Evolutionary conservation across 306 rosid genomes (phyloP).

Genomic region (Luffa acutangula): DNA sequence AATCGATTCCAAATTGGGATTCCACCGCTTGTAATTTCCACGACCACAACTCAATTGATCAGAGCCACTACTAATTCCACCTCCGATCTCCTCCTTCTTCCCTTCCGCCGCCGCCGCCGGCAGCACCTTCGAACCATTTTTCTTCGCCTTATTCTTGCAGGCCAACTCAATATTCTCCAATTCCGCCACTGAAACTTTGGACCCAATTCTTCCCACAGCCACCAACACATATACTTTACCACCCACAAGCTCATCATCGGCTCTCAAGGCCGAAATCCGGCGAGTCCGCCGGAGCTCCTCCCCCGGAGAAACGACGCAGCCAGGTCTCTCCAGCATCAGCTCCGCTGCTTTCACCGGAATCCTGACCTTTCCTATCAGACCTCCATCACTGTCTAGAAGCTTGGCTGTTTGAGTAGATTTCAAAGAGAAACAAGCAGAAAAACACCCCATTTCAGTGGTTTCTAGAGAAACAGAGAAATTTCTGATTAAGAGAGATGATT

Average conservation of each 20-base stretch:
- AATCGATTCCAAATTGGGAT: conserved; percentile 49
- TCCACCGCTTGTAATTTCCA: conserved; percentile 32
- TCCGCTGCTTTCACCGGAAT: conserved; percentile 40
- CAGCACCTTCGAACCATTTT: conserved; percentile 31
- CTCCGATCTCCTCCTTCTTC: not conserved
- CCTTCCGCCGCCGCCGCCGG: conserved; percentile 9
- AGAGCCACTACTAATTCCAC: not conserved
- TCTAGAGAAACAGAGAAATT: not conserved
- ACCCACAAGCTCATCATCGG: conserved; percentile 41
- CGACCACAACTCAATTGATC: not conserved
- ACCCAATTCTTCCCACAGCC: conserved; percentile 26
- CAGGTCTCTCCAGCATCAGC: conserved; percentile 59
- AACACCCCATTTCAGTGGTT: conserved; percentile 16
- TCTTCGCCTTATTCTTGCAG: not conserved
- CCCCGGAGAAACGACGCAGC: conserved; percentile 35
- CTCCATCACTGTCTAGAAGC: conserved; percentile 33
- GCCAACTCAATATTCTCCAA: conserved; percentile 22
- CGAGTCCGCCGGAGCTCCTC: conserved; percentile 29
- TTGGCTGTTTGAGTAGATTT: conserved; percentile 11
- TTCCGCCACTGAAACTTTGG: conserved; percentile 33
- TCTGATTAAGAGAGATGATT: not conserved
- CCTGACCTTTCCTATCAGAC: conserved; percentile 17
- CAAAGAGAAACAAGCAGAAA: conserved; percentile 10
- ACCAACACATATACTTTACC: conserved; percentile 39
- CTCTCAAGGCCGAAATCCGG: conserved; percentile 30